Percentiles rank a stretch among this genome's conserved stretches.
Evolutionary conservation across 1,284 basidiomycete species (phyloP).

Genomic region (Cutaneotrichosporon daszewskae): DNA sequence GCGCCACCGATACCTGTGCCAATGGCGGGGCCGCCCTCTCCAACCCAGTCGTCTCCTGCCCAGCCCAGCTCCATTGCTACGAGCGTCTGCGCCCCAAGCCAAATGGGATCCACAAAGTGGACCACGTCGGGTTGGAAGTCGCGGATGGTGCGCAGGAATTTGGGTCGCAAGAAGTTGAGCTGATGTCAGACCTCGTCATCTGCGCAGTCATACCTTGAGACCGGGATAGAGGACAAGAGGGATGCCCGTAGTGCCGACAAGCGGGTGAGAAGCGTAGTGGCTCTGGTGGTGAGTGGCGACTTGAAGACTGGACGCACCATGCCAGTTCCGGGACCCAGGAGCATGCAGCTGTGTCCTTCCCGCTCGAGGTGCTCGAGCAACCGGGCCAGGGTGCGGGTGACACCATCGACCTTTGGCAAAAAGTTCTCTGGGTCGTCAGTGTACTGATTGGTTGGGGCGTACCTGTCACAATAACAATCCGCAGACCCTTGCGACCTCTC

Average conservation of each 20-base stretch:
- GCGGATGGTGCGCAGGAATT: slow-evolving; percentile 51
- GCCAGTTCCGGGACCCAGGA: slow-evolving; percentile 54
- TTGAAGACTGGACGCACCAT: slow-evolving; percentile 38
- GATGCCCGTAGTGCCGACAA: slow-evolving; percentile 55
- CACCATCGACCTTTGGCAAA: slow-evolving; percentile 55
- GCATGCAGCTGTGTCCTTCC: slow-evolving; percentile 55
- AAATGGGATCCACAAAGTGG: slow-evolving; percentile 55
- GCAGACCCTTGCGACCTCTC: slow-evolving; percentile 33
- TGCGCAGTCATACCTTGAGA: slow-evolving; percentile 40
- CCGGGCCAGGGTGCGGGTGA: slow-evolving; percentile 54
- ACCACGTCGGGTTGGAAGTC: slow-evolving; percentile 54
- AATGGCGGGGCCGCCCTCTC: slow-evolving; percentile 36
- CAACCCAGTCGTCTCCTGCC: slow-evolving; percentile 45
- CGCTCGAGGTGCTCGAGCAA: slow-evolving; percentile 54
- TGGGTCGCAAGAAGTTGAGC: slow-evolving; percentile 56
- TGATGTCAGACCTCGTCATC: slow-evolving; percentile 1
- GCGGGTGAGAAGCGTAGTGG: slow-evolving; percentile 53
- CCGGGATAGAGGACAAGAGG: slow-evolving; percentile 55
- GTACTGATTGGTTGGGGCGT: not conserved
- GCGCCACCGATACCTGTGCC: slow-evolving; percentile 47
- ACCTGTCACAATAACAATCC: slow-evolving; percentile 47
- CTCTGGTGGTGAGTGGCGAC: slow-evolving; percentile 24
- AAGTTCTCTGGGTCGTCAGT: slow-evolving; percentile 51
- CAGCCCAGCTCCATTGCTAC: slow-evolving; percentile 49
- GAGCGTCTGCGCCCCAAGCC: slow-evolving; percentile 52